These are phyloP conservation scores for Brasilioporus rufonigricans DNA, from an alignment of 768 basidiomycete genomes.

Conservation along the genomic window DNA sequence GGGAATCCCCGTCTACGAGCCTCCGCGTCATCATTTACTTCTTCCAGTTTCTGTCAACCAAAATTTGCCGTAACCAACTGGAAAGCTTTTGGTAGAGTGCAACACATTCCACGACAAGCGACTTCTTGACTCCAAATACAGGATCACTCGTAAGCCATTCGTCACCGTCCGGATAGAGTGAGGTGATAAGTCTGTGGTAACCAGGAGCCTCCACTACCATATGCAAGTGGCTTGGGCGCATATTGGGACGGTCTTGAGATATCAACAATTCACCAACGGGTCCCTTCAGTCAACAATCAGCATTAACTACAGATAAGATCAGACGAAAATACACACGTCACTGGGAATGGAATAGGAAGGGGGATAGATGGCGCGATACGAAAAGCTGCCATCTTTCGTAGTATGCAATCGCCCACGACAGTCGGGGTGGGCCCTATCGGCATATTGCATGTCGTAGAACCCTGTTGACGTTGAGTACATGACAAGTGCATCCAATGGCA, in stretches of 20 bases:
- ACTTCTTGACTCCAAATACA: conserved; percentile 82
- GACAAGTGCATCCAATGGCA: conserved; percentile 22
- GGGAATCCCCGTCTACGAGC: conserved; percentile 52
- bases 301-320: background rate
- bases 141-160: conserved; percentile 64
- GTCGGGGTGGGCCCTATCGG: conserved; percentile 55
- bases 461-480: conserved; percentile 6
- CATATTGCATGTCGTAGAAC: conserved; percentile 52
- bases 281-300: conserved; percentile 41
- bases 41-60: conserved; percentile 44
- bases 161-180: conserved; percentile 73
- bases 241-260: conserved; percentile 62
- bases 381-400: conserved; percentile 60
- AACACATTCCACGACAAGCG: conserved; percentile 65
- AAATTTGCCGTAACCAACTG: background rate
- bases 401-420: conserved; percentile 67
- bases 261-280: conserved; percentile 65
- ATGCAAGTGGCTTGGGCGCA: conserved; percentile 81
- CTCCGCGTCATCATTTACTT: conserved; percentile 51
- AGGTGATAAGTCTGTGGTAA: conserved; percentile 68
- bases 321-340: conserved; percentile 44
- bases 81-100: background rate
- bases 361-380: conserved; percentile 70
- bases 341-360: conserved; percentile 72
- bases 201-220: conserved; percentile 69